Percentiles rank a stretch among this genome's conserved stretches.
Conservation (phyloP, 192 early-diverging fungal species). For the Coemansia sp. region DNA sequence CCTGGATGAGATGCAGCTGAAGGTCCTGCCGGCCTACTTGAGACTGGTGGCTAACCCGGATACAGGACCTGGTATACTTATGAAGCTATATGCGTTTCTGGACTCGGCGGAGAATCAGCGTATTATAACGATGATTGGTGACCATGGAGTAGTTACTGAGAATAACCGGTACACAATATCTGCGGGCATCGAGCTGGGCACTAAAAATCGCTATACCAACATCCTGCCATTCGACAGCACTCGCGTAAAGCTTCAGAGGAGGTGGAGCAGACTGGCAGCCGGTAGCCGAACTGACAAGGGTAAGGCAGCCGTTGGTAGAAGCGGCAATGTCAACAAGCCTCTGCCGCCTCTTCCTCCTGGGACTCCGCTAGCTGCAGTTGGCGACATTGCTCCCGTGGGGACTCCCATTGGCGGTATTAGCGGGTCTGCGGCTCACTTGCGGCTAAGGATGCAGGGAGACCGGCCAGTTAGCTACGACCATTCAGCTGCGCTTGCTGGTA, state of each 20-base stretch:
- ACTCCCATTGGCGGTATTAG: neutral
- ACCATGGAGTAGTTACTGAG: constrained; percentile 51
- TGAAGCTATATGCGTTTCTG: constrained; percentile 53
- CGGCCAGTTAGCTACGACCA: constrained; percentile 6
- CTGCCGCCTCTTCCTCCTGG: neutral
- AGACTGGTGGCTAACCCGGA: constrained; percentile 22
- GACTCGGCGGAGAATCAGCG: constrained; percentile 69
- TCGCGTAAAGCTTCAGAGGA: constrained; percentile 52
- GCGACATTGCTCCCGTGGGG: neutral
- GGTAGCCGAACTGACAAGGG: neutral
- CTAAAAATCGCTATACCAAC: constrained; percentile 83
- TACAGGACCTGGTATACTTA: constrained; percentile 31
- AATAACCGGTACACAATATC: constrained; percentile 69
- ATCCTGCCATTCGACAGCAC: constrained; percentile 80
- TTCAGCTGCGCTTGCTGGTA: neutral
- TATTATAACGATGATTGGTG: constrained; percentile 65
- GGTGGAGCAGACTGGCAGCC: constrained; percentile 23
- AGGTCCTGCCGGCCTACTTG: constrained; percentile 32
- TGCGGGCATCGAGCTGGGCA: constrained; percentile 62
- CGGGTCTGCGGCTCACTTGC: constrained; percentile 4
- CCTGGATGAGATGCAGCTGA: neutral
- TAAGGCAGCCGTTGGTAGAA: neutral
- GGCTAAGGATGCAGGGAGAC: constrained; percentile 5
- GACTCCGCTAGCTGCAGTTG: neutral
- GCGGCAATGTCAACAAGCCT: constrained; percentile 2